A percentile compares a stretch with the other conserved stretches of the same genome.
phyloP scores from a whole-genome alignment of 2,329 filamentous ascomycete genomes.

The Beauveria sp. region DNA sequence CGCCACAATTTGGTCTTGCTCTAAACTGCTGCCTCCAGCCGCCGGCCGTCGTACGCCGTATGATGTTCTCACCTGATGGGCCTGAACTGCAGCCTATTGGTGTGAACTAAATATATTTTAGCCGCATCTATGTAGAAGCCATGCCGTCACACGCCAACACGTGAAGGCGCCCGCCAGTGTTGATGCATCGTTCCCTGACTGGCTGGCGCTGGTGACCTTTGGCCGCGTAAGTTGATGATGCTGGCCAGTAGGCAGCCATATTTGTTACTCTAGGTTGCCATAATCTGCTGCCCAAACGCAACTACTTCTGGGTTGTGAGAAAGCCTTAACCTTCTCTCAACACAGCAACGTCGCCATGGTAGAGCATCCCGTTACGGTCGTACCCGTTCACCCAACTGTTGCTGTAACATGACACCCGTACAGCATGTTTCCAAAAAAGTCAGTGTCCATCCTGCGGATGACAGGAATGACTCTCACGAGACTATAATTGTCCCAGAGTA shows the following conservation, averaged over 20 bases:
- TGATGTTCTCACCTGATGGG: constrained; percentile 4
- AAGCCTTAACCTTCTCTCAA: too few species aligned
- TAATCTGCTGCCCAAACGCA: background rate
- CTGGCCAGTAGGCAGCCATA: constrained; percentile 1
- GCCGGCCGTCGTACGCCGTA: background rate
- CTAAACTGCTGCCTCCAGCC: background rate
- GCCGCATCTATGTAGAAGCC: background rate
- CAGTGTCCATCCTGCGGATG: too few species aligned
- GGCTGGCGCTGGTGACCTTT: background rate
- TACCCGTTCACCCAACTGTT: too few species aligned
- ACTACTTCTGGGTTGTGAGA: background rate
- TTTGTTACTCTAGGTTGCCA: background rate
- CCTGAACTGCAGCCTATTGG: background rate
- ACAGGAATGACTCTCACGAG: too few species aligned
- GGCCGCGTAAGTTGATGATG: constrained; percentile 7
- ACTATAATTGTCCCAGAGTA: too few species aligned
- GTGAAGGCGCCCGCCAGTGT: background rate
- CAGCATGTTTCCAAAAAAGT: too few species aligned
- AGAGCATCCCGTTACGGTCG: too few species aligned
- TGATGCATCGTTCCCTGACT: background rate
- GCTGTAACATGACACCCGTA: too few species aligned
- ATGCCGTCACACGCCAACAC: background rate
- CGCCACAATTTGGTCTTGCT: background rate
- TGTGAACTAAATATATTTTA: background rate
- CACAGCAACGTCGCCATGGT: too few species aligned